A percentile compares a stretch with the other conserved stretches of the same genome.
phyloP scores from a whole-genome alignment of 352 stramenopile genomes.

The Phytopythium kandeliae region DNA sequence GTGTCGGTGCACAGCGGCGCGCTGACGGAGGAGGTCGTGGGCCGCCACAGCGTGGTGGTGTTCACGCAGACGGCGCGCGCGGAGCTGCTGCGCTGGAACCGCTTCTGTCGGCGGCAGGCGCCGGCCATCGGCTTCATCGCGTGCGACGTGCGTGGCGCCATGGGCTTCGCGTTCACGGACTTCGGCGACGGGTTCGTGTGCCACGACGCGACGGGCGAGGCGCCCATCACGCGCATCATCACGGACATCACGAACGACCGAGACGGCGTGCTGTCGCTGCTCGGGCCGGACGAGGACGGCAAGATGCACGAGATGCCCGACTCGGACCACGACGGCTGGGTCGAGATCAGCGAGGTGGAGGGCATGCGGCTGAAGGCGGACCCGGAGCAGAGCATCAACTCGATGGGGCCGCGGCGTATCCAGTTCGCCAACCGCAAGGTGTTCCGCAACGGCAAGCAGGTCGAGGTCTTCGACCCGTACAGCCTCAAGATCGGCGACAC shows the following conservation, averaged over 20 bases:
- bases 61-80: constrained; percentile 72
- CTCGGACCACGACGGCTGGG: constrained; percentile 79
- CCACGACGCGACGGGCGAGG: constrained; percentile 77
- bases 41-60: constrained; percentile 83
- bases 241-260: constrained; percentile 82
- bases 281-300: constrained; percentile 78
- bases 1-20: constrained; percentile 67
- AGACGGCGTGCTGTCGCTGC: constrained; percentile 66
- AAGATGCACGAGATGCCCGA: constrained; percentile 88
- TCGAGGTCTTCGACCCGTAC: constrained; percentile 82
- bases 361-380: constrained; percentile 65
- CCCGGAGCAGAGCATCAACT: constrained; percentile 70
- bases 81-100: constrained; percentile 87
- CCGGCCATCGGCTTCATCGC: constrained; percentile 78
- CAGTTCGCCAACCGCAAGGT: constrained; percentile 84
- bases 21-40: constrained; percentile 60
- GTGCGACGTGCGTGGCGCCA: constrained; percentile 71
- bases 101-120: constrained; percentile 77
- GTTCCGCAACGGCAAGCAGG: constrained; percentile 81
- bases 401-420: constrained; percentile 64
- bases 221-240: constrained; percentile 83
- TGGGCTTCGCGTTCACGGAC: constrained; percentile 80
- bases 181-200: constrained; percentile 72
- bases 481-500: constrained; percentile 80
- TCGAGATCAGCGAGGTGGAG: constrained; percentile 82